Conservation (phyloP, 2,329 filamentous ascomycete genomes). For the Zymoseptoria passerinii region DNA sequence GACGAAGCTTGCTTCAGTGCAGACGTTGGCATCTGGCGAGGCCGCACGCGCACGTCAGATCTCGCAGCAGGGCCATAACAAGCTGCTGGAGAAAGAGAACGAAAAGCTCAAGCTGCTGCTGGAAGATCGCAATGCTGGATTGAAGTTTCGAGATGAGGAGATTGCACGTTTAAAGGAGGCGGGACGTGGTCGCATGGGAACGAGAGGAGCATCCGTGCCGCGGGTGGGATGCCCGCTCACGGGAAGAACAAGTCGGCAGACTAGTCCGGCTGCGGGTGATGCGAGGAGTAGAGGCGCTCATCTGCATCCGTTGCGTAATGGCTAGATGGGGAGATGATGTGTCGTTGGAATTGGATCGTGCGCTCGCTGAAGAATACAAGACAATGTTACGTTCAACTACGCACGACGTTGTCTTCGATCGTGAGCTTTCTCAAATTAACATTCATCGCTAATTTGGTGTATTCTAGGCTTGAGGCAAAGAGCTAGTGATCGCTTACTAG, state of each 20-base stretch:
- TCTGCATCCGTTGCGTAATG: conserved; percentile 19
- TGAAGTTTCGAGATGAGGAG: conserved; percentile 30
- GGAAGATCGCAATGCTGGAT: conserved; percentile 20
- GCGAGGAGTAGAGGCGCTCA: conserved; percentile 6
- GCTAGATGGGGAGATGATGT: not conserved
- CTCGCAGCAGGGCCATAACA: conserved; percentile 17
- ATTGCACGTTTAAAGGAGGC: conserved; percentile 26
- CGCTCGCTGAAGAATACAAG: not conserved
- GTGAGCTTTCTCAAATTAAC: not conserved
- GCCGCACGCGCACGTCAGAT: conserved; percentile 20
- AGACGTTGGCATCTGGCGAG: conserved; percentile 24
- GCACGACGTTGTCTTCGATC: not conserved
- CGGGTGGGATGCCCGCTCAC: conserved; percentile 25
- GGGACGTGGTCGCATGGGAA: conserved; percentile 28
- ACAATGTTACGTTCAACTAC: not conserved
- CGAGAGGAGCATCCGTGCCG: conserved; percentile 30
- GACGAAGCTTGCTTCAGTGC: conserved; percentile 22
- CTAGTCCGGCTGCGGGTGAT: conserved; percentile 25
- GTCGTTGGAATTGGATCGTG: not conserved
- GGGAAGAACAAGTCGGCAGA: conserved; percentile 20
- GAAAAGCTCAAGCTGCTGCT: conserved; percentile 22
- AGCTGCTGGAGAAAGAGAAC: conserved; percentile 21
- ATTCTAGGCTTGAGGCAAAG: too few relatives aligned
- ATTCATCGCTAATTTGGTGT: not conserved
- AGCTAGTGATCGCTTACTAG: not conserved